phyloP scores from a whole-genome alignment of 2,329 filamentous ascomycete genomes.

The Curvularia eragrostidis region DNA sequence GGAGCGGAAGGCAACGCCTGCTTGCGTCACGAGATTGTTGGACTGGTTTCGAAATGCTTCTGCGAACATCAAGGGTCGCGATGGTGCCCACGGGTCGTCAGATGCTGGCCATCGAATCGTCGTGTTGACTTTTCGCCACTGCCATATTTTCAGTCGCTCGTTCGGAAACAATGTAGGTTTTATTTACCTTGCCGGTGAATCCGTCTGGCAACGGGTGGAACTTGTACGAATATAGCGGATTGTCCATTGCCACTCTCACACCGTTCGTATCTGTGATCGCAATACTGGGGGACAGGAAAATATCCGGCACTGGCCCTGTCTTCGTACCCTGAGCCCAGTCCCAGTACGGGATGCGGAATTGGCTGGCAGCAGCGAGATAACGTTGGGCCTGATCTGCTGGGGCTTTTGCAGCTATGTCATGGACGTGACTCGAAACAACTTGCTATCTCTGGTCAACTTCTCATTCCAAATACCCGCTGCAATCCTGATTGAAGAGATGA shows the following conservation, averaged over 20 bases:
- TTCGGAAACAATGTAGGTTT: background rate
- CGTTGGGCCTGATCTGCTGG: constrained; percentile 24
- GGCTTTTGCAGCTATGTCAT: constrained; percentile 25
- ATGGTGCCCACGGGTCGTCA: constrained; percentile 24
- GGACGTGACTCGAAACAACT: constrained; percentile 37
- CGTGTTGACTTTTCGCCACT: constrained; percentile 34
- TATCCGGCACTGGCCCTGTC: constrained; percentile 32
- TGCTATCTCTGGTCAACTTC: constrained; percentile 26
- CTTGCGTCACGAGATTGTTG: constrained; percentile 49
- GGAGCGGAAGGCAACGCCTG: constrained; percentile 13
- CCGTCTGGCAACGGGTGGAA: constrained; percentile 36
- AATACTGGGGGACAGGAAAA: constrained; percentile 29
- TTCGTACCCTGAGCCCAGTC: constrained; percentile 41
- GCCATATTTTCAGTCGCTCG: background rate
- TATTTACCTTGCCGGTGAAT: constrained; percentile 34
- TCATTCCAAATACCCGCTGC: no score
- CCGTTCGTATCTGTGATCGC: constrained; percentile 29
- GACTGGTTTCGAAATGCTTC: constrained; percentile 21
- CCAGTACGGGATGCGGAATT: constrained; percentile 47
- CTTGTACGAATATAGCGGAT: constrained; percentile 40
- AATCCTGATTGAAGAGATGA: fast-evolving
- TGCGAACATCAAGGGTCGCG: constrained; percentile 24
- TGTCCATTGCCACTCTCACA: constrained; percentile 23
- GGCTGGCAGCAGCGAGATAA: constrained; percentile 35
- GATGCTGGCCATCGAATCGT: constrained; percentile 45